A percentile compares a stretch with the other conserved stretches of the same genome.
These are phyloP conservation scores for Xylaria telfairii DNA, from an alignment of 495 filamentous ascomycete species.

Conservation along the genomic window DNA sequence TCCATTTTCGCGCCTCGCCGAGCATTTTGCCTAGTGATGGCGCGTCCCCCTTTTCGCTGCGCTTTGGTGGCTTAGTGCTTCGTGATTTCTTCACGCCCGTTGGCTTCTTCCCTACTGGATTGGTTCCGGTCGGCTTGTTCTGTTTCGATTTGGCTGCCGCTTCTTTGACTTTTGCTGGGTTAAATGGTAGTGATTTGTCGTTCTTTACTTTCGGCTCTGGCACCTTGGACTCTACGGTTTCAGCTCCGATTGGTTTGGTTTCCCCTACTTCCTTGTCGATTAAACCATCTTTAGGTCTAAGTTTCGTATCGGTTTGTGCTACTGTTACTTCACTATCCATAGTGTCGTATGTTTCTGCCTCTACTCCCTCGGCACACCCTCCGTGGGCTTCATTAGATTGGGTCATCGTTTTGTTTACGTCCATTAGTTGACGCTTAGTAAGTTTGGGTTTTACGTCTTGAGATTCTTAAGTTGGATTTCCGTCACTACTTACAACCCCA, in stretches of 20 bases:
- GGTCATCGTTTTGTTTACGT: neutral
- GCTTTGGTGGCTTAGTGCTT: neutral
- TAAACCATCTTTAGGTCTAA: neutral
- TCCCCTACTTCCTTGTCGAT: neutral
- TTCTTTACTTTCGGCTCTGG: neutral
- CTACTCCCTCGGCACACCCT: neutral
- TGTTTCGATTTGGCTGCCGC: neutral
- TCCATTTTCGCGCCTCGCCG: conserved; percentile 10
- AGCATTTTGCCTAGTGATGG: neutral
- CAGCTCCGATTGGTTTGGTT: neutral
- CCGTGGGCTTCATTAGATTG: neutral
- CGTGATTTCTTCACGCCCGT: neutral
- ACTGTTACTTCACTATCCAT: neutral
- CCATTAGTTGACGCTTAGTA: neutral
- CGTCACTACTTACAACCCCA: neutral
- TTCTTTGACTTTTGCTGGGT: conserved; percentile 3
- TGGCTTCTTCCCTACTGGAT: neutral
- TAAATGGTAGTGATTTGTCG: conserved; percentile 1
- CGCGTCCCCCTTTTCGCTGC: neutral
- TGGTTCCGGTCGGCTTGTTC: neutral
- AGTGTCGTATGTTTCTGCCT: neutral
- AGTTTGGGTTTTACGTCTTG: neutral
- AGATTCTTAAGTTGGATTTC: neutral
- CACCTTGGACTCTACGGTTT: neutral
- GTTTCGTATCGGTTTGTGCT: neutral